Base-by-base conservation (phyloP, 78 protist species). In the Creolimax fragrantissima region DNA sequence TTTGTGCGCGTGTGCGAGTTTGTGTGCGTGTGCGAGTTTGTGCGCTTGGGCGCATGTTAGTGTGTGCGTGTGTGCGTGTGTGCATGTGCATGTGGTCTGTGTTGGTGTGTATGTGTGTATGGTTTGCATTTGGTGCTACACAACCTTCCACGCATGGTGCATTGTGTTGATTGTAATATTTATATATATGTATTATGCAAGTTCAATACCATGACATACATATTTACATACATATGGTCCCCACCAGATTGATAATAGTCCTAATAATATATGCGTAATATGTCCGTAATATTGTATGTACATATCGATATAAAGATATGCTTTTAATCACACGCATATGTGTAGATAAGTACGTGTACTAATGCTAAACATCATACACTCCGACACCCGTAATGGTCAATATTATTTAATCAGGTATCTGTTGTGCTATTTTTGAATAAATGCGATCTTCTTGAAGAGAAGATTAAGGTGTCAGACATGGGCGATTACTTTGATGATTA, bases 391-490 rank as follows among this genome's bases (percentile, higher is more conserved):
- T n/a, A n/a, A n/a, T n/a, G n/a, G n/a, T n/a, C n/a, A n/a, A n/a
- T n/a, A n/a, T n/a, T n/a, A n/a, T n/a, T n/a, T n/a, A n/a, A n/a
- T n/a, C 89, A 85, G 41, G 45, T 3, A 5, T 32, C 83, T 41
- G 3, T 90, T 58, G 85, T 93, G 45, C 91, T 93, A 44, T 93
- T 93, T 92, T 81, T 93, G n/a, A 94, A 94, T 93, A 94, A 94
- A 91, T 2, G 2, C 39, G 96, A 94, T 58, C 81, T 94, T 17
- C 92, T 92, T 36, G 39, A 37, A 43, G 94, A 94, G 58, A 92
- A 94, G 47, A 37, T 94, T 44, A 44, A 39, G 43, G 35, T 35
- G 36, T 44, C 67, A n/a, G 43, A n/a, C 41, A 5, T 91, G 36
- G 7, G 24, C 5, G 41, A 42, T 3, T 83, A 81, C 93, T 91